Percentiles rank a stretch among this genome's conserved stretches.
These are phyloP conservation scores for Bothriochloa decipiens DNA, from an alignment of 176 grass and related monocot species.

Conservation along the genomic window DNA sequence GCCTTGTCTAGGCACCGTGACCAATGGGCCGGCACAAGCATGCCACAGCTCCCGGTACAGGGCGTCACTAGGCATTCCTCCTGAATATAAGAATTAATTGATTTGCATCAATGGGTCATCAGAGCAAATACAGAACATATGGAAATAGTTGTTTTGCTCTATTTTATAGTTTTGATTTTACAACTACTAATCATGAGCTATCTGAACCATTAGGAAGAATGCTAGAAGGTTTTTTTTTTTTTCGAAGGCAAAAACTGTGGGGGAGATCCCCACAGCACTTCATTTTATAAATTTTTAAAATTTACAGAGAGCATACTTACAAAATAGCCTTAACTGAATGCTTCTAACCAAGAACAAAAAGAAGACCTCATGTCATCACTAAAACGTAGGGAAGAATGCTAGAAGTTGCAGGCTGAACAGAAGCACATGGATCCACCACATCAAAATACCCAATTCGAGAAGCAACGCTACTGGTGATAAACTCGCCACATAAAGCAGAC, in stretches of 20 bases:
- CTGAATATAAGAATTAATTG: constrained; percentile 35
- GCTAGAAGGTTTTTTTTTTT: too few species aligned
- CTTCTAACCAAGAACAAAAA: too few species aligned
- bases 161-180: not conserved
- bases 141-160: not conserved
- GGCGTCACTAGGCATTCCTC: constrained; percentile 45
- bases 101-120: constrained; percentile 9
- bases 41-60: constrained; percentile 84
- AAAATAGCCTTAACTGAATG: too few species aligned
- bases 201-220: not conserved
- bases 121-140: not conserved
- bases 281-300: too few species aligned
- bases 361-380: too few species aligned
- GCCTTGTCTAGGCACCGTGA: constrained; percentile 67
- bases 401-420: not conserved
- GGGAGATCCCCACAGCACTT: too few species aligned
- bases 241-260: too few species aligned
- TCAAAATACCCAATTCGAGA: not conserved
- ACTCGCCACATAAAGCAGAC: not conserved
- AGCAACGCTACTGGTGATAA: not conserved
- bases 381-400: not conserved
- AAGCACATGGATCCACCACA: not conserved
- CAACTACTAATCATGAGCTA: not conserved
- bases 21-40: constrained; percentile 85
- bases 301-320: too few species aligned